phyloP scores from a whole-genome alignment of 2,329 filamentous ascomycete species.

The Didymella exigua region DNA sequence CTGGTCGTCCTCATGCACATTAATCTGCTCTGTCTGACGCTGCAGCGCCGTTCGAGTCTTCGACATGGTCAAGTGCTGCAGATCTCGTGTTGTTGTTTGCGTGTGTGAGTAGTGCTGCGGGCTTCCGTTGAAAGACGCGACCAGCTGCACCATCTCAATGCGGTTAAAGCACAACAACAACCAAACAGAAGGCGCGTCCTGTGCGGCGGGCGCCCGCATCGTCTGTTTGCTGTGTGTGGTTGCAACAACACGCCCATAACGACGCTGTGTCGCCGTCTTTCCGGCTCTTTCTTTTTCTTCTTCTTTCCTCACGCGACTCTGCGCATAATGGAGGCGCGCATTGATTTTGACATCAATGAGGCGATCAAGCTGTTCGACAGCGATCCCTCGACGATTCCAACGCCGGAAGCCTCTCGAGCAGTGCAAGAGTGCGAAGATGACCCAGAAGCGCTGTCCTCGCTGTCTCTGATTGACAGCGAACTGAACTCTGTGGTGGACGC shows the following conservation, averaged over 20 bases:
- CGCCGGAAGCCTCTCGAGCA: slow-evolving; percentile 80
- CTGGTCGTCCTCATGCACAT: slow-evolving; percentile 36
- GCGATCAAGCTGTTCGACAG: slow-evolving; percentile 96
- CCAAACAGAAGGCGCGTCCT: slow-evolving; percentile 30
- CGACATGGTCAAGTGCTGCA: slow-evolving; percentile 32
- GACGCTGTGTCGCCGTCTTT: slow-evolving; percentile 22
- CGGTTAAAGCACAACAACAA: slow-evolving; percentile 2
- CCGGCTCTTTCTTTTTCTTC: slow-evolving; percentile 20
- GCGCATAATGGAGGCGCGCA: slow-evolving; percentile 66
- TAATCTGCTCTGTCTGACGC: slow-evolving; percentile 35
- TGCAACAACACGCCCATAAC: slow-evolving; percentile 22
- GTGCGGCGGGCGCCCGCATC: slow-evolving; percentile 18
- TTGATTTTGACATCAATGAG: slow-evolving; percentile 94
- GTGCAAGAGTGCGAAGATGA: slow-evolving; percentile 93
- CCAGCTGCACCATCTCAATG: slow-evolving; percentile 14
- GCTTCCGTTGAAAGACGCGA: slow-evolving; percentile 11
- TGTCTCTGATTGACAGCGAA: slow-evolving; percentile 77
- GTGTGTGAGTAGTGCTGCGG: slow-evolving; percentile 10
- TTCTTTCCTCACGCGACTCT: slow-evolving; percentile 19
- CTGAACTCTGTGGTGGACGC: slow-evolving; percentile 92
- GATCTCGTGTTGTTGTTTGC: slow-evolving; percentile 15
- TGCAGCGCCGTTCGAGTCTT: slow-evolving; percentile 38
- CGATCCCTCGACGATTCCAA: slow-evolving; percentile 81
- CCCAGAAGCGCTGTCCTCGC: slow-evolving; percentile 77
- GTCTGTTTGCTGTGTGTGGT: slow-evolving; percentile 17